phyloP scores from a whole-genome alignment of 805 yeast species.

The Saturnispora quitensis region DNA sequence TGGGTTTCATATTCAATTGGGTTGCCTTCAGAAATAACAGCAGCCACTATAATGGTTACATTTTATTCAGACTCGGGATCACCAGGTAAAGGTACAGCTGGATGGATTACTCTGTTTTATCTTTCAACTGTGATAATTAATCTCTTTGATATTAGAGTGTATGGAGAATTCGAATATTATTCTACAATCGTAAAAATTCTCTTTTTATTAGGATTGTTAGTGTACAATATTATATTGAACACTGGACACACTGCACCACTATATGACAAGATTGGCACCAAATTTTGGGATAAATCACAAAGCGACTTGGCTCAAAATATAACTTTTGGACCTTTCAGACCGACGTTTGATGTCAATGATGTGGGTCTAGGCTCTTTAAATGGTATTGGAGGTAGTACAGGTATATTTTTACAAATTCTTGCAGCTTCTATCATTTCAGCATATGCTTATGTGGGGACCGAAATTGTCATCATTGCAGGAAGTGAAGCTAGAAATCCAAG shows the following conservation, averaged over 20 bases:
- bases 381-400: constrained; percentile 55
- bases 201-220: constrained; percentile 43
- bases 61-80: constrained; percentile 52
- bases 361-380: constrained; percentile 40
- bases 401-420: constrained; percentile 51
- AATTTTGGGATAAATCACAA: constrained; percentile 53
- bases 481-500: constrained; percentile 82
- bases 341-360: constrained; percentile 60
- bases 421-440: constrained; percentile 57
- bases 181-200: constrained; percentile 51
- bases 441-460: constrained; percentile 76
- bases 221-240: constrained; percentile 58
- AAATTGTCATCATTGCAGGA: constrained; percentile 73
- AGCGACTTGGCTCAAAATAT: constrained; percentile 39
- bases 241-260: constrained; percentile 44
- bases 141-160: constrained; percentile 57
- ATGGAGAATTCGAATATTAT: constrained; percentile 66
- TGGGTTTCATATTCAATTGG: constrained; percentile 67
- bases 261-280: constrained; percentile 47
- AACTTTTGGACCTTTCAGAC: constrained; percentile 66
- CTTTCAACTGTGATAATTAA: constrained; percentile 39
- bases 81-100: constrained; percentile 47
- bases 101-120: constrained; percentile 57
- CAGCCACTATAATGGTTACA: constrained; percentile 66
- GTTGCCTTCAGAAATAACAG: constrained; percentile 72